These are phyloP conservation scores for Calonectria honghensis DNA, from an alignment of 2,329 filamentous ascomycete species.

Conservation along the genomic window DNA sequence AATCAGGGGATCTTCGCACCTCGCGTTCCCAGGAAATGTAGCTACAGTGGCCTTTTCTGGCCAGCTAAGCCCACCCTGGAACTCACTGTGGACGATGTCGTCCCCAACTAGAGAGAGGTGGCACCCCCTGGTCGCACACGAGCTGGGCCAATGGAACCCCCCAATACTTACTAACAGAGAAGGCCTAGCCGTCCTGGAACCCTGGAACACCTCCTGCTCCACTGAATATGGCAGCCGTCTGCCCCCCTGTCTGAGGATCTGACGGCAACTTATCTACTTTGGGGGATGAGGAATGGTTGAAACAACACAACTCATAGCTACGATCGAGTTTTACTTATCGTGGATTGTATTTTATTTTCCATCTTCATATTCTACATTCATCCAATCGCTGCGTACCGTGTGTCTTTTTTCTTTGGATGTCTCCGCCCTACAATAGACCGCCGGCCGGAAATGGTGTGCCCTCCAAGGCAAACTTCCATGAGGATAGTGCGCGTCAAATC, in stretches of 20 bases:
- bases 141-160: slow-evolving; percentile 31
- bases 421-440: neutral
- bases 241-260: slow-evolving; percentile 37
- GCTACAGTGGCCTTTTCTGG: slow-evolving; percentile 62
- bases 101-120: slow-evolving; percentile 16
- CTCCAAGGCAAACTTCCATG: neutral
- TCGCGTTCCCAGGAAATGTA: slow-evolving; percentile 57
- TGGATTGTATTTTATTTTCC: neutral
- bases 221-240: slow-evolving; percentile 32
- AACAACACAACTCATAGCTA: slow-evolving; percentile 35
- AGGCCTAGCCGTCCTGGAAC: slow-evolving; percentile 28
- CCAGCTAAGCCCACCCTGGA: slow-evolving; percentile 36
- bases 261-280: slow-evolving; percentile 38
- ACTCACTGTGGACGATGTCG: slow-evolving; percentile 23
- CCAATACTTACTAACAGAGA: slow-evolving; percentile 17
- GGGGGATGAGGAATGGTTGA: slow-evolving; percentile 25
- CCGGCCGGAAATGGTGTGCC: slow-evolving; percentile 8
- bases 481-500: slow-evolving; percentile 15
- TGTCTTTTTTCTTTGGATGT: neutral
- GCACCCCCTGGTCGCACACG: slow-evolving; percentile 17
- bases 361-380: slow-evolving; percentile 4
- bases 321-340: neutral
- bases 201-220: slow-evolving; percentile 22
- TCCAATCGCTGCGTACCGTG: neutral
- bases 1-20: slow-evolving; percentile 51